Conservation (phyloP, 75 land plant genomes). For the Selaginella tamariscina region DNA sequence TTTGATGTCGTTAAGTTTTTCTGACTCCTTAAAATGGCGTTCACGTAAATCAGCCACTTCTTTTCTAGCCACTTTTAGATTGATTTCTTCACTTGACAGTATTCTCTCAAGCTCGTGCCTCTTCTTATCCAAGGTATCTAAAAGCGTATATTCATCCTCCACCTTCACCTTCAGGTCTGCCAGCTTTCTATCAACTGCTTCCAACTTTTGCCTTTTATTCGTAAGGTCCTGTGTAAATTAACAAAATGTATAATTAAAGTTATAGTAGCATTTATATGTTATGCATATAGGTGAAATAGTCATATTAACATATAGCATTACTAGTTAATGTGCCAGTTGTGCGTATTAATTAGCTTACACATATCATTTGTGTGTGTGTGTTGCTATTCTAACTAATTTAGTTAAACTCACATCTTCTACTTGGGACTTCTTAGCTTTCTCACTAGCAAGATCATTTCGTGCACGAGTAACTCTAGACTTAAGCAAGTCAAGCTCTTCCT, state of each 20-base stretch:
- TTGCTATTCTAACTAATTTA: background rate
- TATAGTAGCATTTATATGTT: background rate
- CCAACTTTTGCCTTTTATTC: constrained; percentile 15
- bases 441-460: constrained; percentile 11
- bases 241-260: background rate
- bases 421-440: constrained; percentile 12
- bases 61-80: constrained; percentile 22
- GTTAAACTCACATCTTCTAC: constrained; percentile 18
- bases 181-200: constrained; percentile 16
- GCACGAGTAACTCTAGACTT: constrained; percentile 15
- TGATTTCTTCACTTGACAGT: constrained; percentile 20
- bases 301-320: no score
- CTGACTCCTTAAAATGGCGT: constrained; percentile 21
- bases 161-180: constrained; percentile 15
- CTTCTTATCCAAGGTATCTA: constrained; percentile 31
- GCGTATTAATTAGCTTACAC: background rate
- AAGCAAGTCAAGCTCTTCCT: constrained; percentile 21
- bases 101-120: constrained; percentile 25
- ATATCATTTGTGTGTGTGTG: background rate
- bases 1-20: constrained; percentile 16
- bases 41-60: constrained; percentile 21
- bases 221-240: constrained; percentile 20
- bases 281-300: background rate
- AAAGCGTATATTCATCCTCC: constrained; percentile 25
- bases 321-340: background rate